Evolutionary conservation across 345 rosid genomes (phyloP), one percentile per base, ranked within the genome.

Genomic region (Brassica rapa): DNA sequence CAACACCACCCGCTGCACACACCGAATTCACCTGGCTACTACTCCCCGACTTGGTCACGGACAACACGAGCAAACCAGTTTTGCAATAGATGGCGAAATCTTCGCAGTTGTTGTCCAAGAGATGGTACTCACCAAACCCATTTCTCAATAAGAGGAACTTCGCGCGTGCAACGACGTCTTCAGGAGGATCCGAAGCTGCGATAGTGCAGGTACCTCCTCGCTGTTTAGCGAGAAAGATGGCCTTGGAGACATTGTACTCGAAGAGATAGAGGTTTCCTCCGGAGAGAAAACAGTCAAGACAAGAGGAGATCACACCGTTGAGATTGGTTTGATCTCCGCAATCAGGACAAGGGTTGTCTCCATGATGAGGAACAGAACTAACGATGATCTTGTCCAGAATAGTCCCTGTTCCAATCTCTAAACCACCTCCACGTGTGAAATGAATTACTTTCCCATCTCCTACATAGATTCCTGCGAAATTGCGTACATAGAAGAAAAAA

Each of bases 31-130:
- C 97, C 78, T 93, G 94, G 10, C 97, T 90, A 68, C 97, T 93
- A 33, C 89, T 79, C 33, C 97, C 96, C 11, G 83, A 85, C 89
- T 53, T 88, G 37, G 77, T 75, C 61, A 25, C 83, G 62, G 82
- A 62, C 9, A 93, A 65, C 57, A 86, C 87, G 0, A 87, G 83
- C 65, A 87, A 56, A 65, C 97, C 92, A 0, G 98, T 91, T 73
- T 91, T 93, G 27, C 97, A 93, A 82, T 91, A 91, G 32, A 93
- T 84, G 0, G 98, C 96, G 27, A 91, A 91, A 80, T 91, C 96
- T 85, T 91, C 94, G 30, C 96, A 91, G 70, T 91, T 93, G 76
- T 91, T 93, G 62, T 82, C 86, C 81, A 89, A 89, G 19, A 87
- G 70, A 77, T 86, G 14, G 70, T 89, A 93, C 15, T 24, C 87